These are phyloP conservation scores for Porphyridium purpureum DNA, from an alignment of 23 red algal genomes.

Conservation along the genomic window DNA sequence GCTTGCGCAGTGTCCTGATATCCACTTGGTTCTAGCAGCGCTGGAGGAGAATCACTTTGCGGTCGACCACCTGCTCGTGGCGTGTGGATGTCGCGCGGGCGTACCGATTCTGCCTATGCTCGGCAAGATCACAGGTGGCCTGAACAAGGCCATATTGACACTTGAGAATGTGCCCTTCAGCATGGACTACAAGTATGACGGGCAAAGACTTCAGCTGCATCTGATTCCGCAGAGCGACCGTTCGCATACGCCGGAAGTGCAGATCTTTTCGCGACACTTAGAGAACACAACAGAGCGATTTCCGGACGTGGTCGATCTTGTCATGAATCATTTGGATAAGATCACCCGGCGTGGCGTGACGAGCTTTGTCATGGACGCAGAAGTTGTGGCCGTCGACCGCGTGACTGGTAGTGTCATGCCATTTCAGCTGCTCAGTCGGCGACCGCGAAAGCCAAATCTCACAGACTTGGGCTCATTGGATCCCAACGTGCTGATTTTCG, in stretches of 20 bases:
- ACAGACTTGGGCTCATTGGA: constrained; percentile 54
- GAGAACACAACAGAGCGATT: constrained; percentile 85
- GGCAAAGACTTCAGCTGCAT: constrained; percentile 85
- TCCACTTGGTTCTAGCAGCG: no score
- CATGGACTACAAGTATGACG: constrained; percentile 98
- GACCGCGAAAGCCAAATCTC: constrained; percentile 80
- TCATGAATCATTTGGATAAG: constrained; percentile 8
- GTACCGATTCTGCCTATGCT: constrained; percentile 84
- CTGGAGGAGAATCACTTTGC: no score
- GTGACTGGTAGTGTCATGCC: constrained; percentile 37
- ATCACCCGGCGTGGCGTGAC: not conserved
- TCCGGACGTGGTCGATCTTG: constrained; percentile 42
- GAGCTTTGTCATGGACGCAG: constrained; percentile 76
- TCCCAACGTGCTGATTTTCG: constrained; percentile 79
- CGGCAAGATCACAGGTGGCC: constrained; percentile 39
- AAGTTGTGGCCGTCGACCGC: constrained; percentile 71
- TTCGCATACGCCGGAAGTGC: no score
- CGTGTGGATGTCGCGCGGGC: constrained; percentile 45
- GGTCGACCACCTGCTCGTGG: constrained; percentile 24
- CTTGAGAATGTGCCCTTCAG: constrained; percentile 52
- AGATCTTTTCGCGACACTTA: constrained; percentile 70
- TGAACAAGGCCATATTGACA: constrained; percentile 32
- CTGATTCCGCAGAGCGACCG: constrained; percentile 26
- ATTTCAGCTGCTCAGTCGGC: constrained; percentile 67
- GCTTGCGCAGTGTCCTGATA: not conserved